phyloP scores from a whole-genome alignment of 2,329 filamentous ascomycete species.

The Pseudogymnoascus verrucosus region DNA sequence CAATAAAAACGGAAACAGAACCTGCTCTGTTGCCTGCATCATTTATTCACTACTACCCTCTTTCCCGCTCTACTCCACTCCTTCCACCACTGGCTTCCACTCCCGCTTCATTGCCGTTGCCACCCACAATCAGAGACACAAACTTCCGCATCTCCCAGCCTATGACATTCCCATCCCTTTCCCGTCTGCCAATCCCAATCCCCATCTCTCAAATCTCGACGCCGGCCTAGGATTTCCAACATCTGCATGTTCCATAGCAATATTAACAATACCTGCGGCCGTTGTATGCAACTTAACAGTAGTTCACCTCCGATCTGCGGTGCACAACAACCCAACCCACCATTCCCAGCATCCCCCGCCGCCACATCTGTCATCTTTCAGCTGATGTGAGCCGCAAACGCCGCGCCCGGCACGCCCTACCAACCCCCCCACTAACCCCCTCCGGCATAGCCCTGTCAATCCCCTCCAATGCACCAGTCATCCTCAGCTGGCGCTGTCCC shows the following conservation, averaged over 20 bases:
- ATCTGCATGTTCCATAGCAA: not conserved
- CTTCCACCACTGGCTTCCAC: not conserved
- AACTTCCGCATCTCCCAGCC: not conserved
- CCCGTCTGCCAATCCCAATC: not conserved
- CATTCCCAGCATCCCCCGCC: not conserved
- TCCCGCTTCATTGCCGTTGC: not conserved
- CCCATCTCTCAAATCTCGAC: not conserved
- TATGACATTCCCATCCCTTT: not conserved
- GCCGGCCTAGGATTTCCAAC: not conserved
- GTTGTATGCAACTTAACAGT: not conserved
- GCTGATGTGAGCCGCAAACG: conserved; percentile 5
- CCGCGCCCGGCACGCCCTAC: not conserved
- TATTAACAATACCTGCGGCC: not conserved
- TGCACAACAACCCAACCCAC: not conserved
- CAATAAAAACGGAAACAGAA: not conserved
- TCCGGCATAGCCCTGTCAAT: not conserved
- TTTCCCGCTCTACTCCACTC: not conserved
- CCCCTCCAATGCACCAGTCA: not conserved
- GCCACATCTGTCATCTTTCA: conserved; percentile 6
- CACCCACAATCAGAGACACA: not conserved
- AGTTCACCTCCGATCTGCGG: not conserved
- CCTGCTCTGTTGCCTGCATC: not conserved
- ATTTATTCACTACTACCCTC: not conserved
- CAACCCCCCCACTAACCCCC: not conserved
- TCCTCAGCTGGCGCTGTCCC: not conserved